Base-by-base conservation (phyloP, 2,329 filamentous ascomycete species). In the Colletotrichum cordylinicola region DNA sequence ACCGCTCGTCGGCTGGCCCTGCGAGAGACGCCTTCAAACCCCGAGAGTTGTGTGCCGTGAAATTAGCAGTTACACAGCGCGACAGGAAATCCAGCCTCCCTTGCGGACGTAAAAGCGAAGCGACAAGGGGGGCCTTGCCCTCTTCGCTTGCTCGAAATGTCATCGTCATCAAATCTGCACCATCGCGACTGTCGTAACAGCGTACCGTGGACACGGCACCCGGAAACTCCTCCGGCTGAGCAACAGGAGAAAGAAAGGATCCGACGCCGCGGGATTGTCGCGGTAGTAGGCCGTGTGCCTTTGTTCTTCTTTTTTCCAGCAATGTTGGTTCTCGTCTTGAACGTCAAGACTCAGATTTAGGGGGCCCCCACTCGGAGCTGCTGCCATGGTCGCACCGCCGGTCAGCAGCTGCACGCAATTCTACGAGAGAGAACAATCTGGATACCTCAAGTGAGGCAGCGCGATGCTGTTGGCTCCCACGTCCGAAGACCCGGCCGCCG, bases 161-260 rank as follows among this genome's bases (percentile, higher is more conserved):
- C 58, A 68, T 73, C 64, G 74, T 76, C 74, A 76, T 74, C 64
- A 52, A 37, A 39, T 31, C 58, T 76, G 56, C 70, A 66, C 27
- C 65, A 70, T 48, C 39, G 65, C 65, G 71, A 52, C 71, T 69
- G 65, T 27, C 64, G 64, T 39, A 27, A 24, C 24, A 35, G 58
- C 70, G 65, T 60, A 35, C 27, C 48, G 24, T 55, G 15, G 37
- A 31, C 39, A 16, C 72, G 72, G 67, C 48, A 35, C 18, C 67
- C 67, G 72, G 35, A 21, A 37, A 15, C 10, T 56, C n/a, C 27
- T 29, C 58, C 27, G 58, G 13, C n/a, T 35, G 12, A 33, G 58
- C 15, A 21, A 16, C 65, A 56, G n/a, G 33, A 48, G n/a, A n/a
- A 39, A 13, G 29, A 9, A 43, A 68, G 55, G 15, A 56, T 6